Evolutionary conservation across 2,329 filamentous ascomycete species (phyloP).

Genomic region (Cladosporium cucumerinum): DNA sequence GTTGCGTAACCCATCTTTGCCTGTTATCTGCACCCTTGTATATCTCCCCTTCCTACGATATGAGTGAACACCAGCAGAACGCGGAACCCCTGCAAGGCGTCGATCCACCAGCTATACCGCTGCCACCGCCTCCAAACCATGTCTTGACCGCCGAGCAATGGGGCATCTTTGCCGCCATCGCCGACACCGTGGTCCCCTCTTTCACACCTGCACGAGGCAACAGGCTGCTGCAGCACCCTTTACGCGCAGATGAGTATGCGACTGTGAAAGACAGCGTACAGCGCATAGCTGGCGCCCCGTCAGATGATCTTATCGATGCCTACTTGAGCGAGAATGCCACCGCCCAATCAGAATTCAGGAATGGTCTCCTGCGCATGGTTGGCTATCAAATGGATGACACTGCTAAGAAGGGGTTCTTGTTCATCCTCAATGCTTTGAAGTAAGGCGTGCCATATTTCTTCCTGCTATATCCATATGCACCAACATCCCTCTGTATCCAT

Average conservation of each 20-base stretch:
- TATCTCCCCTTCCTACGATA: neutral
- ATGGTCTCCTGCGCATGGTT: conserved; percentile 49
- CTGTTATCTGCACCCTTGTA: neutral
- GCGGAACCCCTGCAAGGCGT: neutral
- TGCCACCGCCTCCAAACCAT: conserved; percentile 46
- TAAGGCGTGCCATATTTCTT: conserved; percentile 32
- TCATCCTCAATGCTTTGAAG: conserved; percentile 54
- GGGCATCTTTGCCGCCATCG: conserved; percentile 55
- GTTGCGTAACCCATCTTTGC: conserved; percentile 1
- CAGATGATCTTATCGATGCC: conserved; percentile 36
- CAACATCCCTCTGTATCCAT: neutral
- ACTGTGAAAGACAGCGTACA: conserved; percentile 53
- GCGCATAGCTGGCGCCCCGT: conserved; percentile 39
- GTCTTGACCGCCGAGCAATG: conserved; percentile 56
- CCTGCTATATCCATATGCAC: neutral
- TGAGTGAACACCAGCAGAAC: neutral
- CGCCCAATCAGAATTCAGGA: conserved; percentile 52
- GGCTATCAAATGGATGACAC: conserved; percentile 48
- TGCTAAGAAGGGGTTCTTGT: conserved; percentile 47
- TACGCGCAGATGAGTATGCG: conserved; percentile 34
- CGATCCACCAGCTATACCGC: conserved; percentile 29
- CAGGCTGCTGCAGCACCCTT: conserved; percentile 27
- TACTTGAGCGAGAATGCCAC: conserved; percentile 36
- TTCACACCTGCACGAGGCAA: conserved; percentile 39
- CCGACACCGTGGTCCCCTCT: conserved; percentile 59